Conservation (phyloP, 2,329 filamentous ascomycete species). For the Apiospora sp. region DNA sequence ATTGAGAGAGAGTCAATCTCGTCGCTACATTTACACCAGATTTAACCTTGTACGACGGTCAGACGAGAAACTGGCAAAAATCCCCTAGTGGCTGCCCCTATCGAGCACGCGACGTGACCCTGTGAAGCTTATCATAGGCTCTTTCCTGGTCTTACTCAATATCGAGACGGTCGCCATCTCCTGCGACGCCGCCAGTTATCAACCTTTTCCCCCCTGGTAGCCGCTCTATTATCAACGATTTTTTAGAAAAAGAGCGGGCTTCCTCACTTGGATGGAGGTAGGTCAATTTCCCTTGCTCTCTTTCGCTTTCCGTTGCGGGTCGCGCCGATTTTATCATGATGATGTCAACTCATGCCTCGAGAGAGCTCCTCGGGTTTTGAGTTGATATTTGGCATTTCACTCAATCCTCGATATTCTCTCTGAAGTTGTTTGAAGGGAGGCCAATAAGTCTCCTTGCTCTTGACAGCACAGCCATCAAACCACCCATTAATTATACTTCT, state of each 20-base stretch:
- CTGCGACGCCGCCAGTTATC: neutral
- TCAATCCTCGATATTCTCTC: neutral
- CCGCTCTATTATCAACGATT: neutral
- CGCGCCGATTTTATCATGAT: neutral
- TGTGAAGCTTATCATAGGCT: conserved; percentile 5
- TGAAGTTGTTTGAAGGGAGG: neutral
- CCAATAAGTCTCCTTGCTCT: neutral
- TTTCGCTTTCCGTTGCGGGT: neutral
- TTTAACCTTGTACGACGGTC: conserved; percentile 16
- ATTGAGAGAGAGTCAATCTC: neutral
- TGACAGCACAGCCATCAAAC: neutral
- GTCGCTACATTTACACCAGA: conserved; percentile 2
- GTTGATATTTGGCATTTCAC: neutral
- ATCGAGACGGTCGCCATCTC: neutral
- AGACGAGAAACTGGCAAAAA: conserved; percentile 15
- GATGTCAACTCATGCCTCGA: conserved; percentile 7
- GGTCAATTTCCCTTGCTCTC: neutral
- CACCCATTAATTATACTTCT: neutral
- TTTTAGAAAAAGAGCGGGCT: conserved; percentile 2
- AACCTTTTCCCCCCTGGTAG: neutral
- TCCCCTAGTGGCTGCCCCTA: conserved; percentile 7
- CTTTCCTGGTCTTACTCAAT: conserved; percentile 10
- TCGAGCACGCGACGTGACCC: conserved; percentile 20
- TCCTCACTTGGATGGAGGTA: conserved; percentile 7
- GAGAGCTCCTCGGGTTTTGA: neutral